Evolutionary conservation across 2,329 filamentous ascomycete genomes (phyloP).

Genomic region (Xylogone sp.): DNA sequence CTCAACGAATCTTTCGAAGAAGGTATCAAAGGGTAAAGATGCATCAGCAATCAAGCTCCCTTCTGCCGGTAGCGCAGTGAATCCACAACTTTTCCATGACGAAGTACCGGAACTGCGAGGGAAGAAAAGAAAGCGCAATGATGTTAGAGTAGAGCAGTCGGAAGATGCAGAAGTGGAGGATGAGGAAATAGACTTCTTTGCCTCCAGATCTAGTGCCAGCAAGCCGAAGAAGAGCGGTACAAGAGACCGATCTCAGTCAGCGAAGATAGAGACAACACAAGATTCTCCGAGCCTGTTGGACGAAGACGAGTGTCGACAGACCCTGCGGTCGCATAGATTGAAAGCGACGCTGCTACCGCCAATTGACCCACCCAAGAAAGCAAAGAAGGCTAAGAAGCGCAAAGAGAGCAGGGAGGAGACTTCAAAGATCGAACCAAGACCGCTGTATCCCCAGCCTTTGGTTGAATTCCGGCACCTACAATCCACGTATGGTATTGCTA

Average conservation of each 20-base stretch:
- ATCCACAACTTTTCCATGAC: conserved; percentile 69
- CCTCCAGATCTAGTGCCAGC: conserved; percentile 35
- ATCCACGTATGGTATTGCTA: conserved; percentile 67
- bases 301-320: conserved; percentile 67
- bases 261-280: not conserved
- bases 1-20: conserved; percentile 53
- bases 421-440: conserved; percentile 48
- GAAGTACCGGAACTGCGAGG: conserved; percentile 36
- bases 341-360: conserved; percentile 76
- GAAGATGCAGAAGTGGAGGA: conserved; percentile 32
- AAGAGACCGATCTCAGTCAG: conserved; percentile 11
- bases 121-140: conserved; percentile 54
- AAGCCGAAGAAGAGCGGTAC: conserved; percentile 16
- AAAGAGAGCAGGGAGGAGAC: conserved; percentile 46
- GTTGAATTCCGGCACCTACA: conserved; percentile 71
- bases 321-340: conserved; percentile 76
- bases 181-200: conserved; percentile 53
- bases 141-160: conserved; percentile 26
- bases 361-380: conserved; percentile 32
- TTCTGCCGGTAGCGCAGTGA: conserved; percentile 59
- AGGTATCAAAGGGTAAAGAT: conserved; percentile 27
- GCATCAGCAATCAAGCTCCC: conserved; percentile 46
- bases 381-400: conserved; percentile 48
- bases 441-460: conserved; percentile 75
- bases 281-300: conserved; percentile 40